A percentile compares a stretch with the other conserved stretches of the same genome.
Conservation (phyloP, 2,329 filamentous ascomycete species). For the Aspergillus melleus region DNA sequence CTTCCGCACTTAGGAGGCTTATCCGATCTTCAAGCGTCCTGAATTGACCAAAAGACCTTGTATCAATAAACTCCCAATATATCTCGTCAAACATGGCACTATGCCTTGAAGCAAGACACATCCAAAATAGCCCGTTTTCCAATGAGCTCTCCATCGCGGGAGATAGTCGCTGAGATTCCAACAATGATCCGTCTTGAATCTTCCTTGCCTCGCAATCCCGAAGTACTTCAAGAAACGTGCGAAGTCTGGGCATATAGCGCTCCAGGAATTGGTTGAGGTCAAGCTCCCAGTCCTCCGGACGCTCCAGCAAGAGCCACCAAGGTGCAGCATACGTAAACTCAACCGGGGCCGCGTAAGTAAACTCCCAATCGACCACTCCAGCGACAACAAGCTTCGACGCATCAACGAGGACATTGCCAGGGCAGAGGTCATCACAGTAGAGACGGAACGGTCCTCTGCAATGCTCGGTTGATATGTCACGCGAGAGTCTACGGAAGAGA, state of each 20-base stretch:
- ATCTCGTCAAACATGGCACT: conserved; percentile 32
- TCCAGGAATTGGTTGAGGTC: conserved; percentile 26
- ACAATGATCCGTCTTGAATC: conserved; percentile 15
- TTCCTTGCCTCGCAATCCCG: conserved; percentile 23
- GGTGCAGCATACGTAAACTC: conserved; percentile 25
- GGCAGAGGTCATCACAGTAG: conserved; percentile 32
- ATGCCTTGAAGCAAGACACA: conserved; percentile 26
- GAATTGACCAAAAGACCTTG: conserved; percentile 25
- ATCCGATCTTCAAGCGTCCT: conserved; percentile 25
- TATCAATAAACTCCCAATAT: conserved; percentile 31
- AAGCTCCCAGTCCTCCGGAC: conserved; percentile 28
- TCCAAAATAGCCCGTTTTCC: conserved; percentile 21
- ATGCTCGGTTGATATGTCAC: conserved; percentile 7
- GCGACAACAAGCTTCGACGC: conserved; percentile 17
- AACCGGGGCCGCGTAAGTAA: conserved; percentile 26
- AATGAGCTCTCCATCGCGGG: too few species aligned
- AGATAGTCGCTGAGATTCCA: too few species aligned
- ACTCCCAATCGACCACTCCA: conserved; percentile 31
- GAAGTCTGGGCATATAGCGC: conserved; percentile 24
- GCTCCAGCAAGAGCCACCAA: conserved; percentile 29
- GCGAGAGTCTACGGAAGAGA: neutral
- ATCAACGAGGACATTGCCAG: conserved; percentile 28
- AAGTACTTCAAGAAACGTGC: conserved; percentile 27
- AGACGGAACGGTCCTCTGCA: conserved; percentile 28
- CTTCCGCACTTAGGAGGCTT: conserved; percentile 22